Conservation (phyloP, 306 rosid species). For the Senna tora region DNA sequence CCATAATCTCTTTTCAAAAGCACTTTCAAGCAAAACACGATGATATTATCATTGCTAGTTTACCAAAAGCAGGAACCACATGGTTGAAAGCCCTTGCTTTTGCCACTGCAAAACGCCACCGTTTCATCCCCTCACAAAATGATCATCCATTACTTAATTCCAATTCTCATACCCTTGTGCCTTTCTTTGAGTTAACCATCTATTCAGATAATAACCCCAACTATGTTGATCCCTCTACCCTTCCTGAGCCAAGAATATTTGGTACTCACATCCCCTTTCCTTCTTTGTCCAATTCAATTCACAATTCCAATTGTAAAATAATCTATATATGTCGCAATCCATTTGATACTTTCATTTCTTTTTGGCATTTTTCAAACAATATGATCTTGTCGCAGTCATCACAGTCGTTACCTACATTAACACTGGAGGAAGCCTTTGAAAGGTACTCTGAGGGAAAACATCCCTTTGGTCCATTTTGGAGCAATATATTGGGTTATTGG, state of each 20-base stretch:
- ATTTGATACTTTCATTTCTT: conserved; percentile 53
- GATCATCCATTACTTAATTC: conserved; percentile 37
- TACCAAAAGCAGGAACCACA: conserved; percentile 26
- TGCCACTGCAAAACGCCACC: conserved; percentile 33
- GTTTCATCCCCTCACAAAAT: background rate
- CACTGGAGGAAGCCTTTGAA: conserved; percentile 50
- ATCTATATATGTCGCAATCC: conserved; percentile 63
- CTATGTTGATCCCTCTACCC: conserved; percentile 36
- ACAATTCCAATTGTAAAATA: conserved; percentile 38
- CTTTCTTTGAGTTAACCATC: conserved; percentile 46
- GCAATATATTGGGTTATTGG: conserved; percentile 64
- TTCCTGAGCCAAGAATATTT: conserved; percentile 51
- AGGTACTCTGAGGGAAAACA: conserved; percentile 46
- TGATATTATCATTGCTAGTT: conserved; percentile 9
- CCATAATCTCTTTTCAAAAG: conserved; percentile 28
- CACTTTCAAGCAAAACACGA: conserved; percentile 15
- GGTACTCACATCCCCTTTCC: conserved; percentile 55
- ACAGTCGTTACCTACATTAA: background rate
- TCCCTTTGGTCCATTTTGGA: conserved; percentile 63
- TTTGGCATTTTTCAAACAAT: conserved; percentile 36
- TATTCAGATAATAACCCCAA: conserved; percentile 2
- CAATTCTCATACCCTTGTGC: conserved; percentile 54
- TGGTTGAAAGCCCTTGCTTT: conserved; percentile 55
- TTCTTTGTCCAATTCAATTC: conserved; percentile 42
- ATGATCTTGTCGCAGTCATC: too few species aligned